These are phyloP conservation scores for Trametes punicea DNA, from an alignment of 768 basidiomycete species.

Conservation along the genomic window DNA sequence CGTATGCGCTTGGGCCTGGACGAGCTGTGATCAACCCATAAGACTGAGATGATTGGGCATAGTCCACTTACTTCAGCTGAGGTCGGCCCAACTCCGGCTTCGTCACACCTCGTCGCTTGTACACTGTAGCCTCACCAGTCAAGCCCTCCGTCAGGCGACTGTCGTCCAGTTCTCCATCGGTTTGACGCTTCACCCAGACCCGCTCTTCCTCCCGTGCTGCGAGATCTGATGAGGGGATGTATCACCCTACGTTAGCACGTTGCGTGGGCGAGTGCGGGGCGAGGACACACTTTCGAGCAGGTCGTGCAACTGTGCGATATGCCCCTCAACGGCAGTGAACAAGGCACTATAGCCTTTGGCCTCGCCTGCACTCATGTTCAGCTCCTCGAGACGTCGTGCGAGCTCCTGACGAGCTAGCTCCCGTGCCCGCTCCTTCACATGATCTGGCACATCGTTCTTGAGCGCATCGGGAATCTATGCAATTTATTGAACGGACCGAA, in stretches of 20 bases:
- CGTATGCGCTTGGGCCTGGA: slow-evolving; percentile 62
- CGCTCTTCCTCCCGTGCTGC: slow-evolving; percentile 68
- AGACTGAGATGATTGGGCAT: background rate
- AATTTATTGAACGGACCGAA: background rate
- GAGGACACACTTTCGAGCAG: slow-evolving; percentile 54
- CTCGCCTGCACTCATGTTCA: slow-evolving; percentile 55
- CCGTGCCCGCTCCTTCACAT: slow-evolving; percentile 58
- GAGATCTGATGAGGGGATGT: slow-evolving; percentile 41
- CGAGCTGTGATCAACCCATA: background rate
- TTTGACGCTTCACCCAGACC: slow-evolving; percentile 69
- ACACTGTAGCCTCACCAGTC: slow-evolving; percentile 66
- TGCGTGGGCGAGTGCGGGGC: background rate
- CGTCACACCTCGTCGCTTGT: slow-evolving; percentile 67
- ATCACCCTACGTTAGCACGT: background rate
- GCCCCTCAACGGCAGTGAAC: slow-evolving; percentile 52
- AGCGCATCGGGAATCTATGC: slow-evolving; percentile 46
- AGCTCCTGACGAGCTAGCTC: slow-evolving; percentile 67
- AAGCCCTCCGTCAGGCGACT: slow-evolving; percentile 62
- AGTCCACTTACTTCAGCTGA: slow-evolving; percentile 52
- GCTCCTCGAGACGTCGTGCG: slow-evolving; percentile 55
- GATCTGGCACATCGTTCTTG: slow-evolving; percentile 57
- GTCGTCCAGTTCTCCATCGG: slow-evolving; percentile 68
- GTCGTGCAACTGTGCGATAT: slow-evolving; percentile 57
- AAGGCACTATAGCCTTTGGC: slow-evolving; percentile 55
- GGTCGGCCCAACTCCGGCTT: slow-evolving; percentile 66